Evolutionary conservation across 2,329 filamentous ascomycete genomes (phyloP).

Genomic region (Cladosporium austrohemisphaericum): DNA sequence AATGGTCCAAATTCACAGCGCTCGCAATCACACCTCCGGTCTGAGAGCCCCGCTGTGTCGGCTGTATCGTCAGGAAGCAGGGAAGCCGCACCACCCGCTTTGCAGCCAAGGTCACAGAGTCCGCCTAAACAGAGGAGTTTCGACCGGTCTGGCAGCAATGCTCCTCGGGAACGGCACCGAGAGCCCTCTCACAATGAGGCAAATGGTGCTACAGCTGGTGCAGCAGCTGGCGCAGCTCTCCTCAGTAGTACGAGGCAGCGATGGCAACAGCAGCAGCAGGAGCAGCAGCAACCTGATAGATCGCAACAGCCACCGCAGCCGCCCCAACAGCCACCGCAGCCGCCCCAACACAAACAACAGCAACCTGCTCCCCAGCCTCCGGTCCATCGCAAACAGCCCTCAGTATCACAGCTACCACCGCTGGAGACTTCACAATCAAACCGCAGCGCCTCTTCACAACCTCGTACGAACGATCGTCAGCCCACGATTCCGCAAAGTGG

Average conservation of each 20-base stretch:
- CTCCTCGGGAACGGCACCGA: slow-evolving; percentile 1
- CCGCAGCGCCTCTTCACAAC: background rate
- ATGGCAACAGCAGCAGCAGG: slow-evolving; percentile 9
- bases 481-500: slow-evolving; percentile 20
- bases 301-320: background rate
- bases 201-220: slow-evolving; percentile 5
- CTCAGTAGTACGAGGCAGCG: slow-evolving; percentile 9
- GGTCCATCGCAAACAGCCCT: slow-evolving; percentile 4
- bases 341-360: slow-evolving; percentile 7
- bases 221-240: slow-evolving; percentile 12
- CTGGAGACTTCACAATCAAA: slow-evolving; percentile 15
- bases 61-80: slow-evolving; percentile 11
- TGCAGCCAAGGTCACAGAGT: slow-evolving; percentile 19
- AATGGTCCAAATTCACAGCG: background rate
- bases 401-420: slow-evolving; percentile 16
- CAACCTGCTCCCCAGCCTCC: background rate
- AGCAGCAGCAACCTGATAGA: background rate
- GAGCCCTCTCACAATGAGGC: background rate
- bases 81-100: background rate
- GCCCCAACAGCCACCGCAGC: background rate
- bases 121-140: slow-evolving; percentile 19
- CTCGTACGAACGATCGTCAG: slow-evolving; percentile 16
- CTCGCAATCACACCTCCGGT: slow-evolving; percentile 14
- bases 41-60: slow-evolving; percentile 19
- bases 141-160: slow-evolving; percentile 3